These are phyloP conservation scores for Botryotinia convoluta DNA, from an alignment of 2,329 filamentous ascomycete genomes.

Conservation along the genomic window DNA sequence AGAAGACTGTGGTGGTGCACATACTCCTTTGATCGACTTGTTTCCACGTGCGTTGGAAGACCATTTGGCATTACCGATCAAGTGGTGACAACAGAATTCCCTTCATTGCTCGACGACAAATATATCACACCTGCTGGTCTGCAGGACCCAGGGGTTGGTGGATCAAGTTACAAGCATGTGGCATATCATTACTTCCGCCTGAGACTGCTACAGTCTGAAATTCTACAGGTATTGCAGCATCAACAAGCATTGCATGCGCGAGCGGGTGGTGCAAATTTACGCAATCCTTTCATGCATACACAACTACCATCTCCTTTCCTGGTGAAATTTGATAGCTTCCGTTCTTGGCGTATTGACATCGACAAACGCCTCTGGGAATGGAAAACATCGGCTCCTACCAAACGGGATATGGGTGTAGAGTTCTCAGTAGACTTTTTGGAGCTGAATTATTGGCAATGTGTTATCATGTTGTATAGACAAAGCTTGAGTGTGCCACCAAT, in stretches of 20 bases:
- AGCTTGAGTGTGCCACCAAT: slow-evolving; percentile 82
- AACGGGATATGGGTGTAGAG: slow-evolving; percentile 76
- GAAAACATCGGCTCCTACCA: slow-evolving; percentile 78
- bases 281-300: slow-evolving; percentile 73
- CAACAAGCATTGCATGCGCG: slow-evolving; percentile 82
- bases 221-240: slow-evolving; percentile 88
- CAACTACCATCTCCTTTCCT: slow-evolving; percentile 83
- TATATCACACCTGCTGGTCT: slow-evolving; percentile 83
- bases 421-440: slow-evolving; percentile 90
- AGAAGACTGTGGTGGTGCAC: slow-evolving; percentile 95
- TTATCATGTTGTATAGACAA: slow-evolving; percentile 93
- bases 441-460: slow-evolving; percentile 95
- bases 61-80: slow-evolving; percentile 96
- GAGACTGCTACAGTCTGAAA: slow-evolving; percentile 87
- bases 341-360: slow-evolving; percentile 84
- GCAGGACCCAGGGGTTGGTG: slow-evolving; percentile 55
- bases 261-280: slow-evolving; percentile 58
- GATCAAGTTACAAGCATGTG: slow-evolving; percentile 84
- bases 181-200: slow-evolving; percentile 91
- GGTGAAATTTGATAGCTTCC: slow-evolving; percentile 77
- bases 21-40: slow-evolving; percentile 91
- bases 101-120: slow-evolving; percentile 81
- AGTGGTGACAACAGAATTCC: slow-evolving; percentile 92
- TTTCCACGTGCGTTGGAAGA: slow-evolving; percentile 88
- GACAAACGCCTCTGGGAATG: slow-evolving; percentile 80